Conservation (phyloP, 805 yeast species). For the Saccharomycopsis amapae region DNA sequence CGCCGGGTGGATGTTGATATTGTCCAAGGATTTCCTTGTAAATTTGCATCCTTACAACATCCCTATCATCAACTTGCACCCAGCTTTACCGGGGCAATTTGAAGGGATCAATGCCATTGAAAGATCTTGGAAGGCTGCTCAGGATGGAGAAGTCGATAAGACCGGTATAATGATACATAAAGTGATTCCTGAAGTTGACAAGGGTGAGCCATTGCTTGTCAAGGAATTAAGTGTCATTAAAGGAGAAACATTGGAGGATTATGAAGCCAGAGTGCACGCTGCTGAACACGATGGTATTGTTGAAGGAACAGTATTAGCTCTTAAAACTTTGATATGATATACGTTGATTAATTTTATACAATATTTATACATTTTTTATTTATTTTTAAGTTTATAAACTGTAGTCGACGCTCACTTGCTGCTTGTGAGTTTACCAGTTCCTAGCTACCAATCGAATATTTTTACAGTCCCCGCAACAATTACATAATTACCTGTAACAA, state of each 20-base stretch:
- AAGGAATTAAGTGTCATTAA: constrained; percentile 64
- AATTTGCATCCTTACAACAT: constrained; percentile 55
- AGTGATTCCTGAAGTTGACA: constrained; percentile 93
- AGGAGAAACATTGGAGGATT: constrained; percentile 71
- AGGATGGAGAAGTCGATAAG: constrained; percentile 60
- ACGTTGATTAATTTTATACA: too few species aligned
- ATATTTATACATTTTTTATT: too few species aligned
- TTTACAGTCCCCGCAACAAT: too few species aligned
- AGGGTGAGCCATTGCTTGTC: constrained; percentile 83
- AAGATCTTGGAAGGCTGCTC: constrained; percentile 93
- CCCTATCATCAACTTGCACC: constrained; percentile 89
- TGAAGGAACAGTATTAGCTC: constrained; percentile 71
- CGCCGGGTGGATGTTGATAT: constrained; percentile 97
- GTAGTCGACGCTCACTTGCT: too few species aligned
- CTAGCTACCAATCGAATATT: too few species aligned
- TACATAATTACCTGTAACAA: too few species aligned
- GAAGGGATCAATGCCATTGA: constrained; percentile 98
- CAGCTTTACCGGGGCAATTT: constrained; percentile 94
- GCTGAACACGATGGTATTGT: constrained; percentile 89
- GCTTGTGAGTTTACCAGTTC: too few species aligned
- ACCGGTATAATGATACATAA: constrained; percentile 97
- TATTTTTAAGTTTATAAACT: too few species aligned
- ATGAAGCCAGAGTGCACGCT: constrained; percentile 75
- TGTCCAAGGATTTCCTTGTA: constrained; percentile 66
- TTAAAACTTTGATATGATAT: constrained; percentile 26